Evolutionary conservation across 345 rosid species (phyloP).

Genomic region (Bruguiera parviflora): DNA sequence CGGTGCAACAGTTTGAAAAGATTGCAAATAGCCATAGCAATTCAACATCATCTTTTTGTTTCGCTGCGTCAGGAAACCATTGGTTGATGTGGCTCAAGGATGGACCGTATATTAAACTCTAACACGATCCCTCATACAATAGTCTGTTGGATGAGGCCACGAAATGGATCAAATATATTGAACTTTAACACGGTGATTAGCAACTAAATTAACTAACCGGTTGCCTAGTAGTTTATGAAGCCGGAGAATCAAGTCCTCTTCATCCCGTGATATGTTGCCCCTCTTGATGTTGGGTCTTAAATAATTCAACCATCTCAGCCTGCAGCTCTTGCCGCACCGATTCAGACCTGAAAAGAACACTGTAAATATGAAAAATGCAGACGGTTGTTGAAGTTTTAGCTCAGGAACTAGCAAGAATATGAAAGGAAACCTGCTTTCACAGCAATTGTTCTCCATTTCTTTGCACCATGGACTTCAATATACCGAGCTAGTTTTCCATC

Average conservation of each 20-base stretch:
- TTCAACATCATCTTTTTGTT: too few relatives aligned
- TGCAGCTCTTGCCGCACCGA: conserved; percentile 61
- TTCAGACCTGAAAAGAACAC: conserved; percentile 38
- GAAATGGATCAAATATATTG: too few relatives aligned
- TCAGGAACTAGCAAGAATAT: neutral
- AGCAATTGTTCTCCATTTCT: conserved; percentile 54
- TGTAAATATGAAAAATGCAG: neutral
- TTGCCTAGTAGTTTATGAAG: conserved; percentile 59
- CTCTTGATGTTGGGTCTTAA: conserved; percentile 60
- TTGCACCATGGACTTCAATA: conserved; percentile 52
- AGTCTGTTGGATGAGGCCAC: too few relatives aligned
- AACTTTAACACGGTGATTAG: too few relatives aligned
- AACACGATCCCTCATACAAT: too few relatives aligned
- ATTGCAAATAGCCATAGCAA: neutral
- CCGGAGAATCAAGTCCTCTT: conserved; percentile 55
- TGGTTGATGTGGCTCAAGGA: too few relatives aligned
- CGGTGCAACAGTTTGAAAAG: too few relatives aligned
- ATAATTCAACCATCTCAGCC: conserved; percentile 64
- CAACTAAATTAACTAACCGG: conserved; percentile 25
- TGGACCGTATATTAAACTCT: too few relatives aligned
- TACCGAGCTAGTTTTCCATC: conserved; percentile 43
- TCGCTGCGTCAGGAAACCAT: too few relatives aligned
- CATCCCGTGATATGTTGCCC: conserved; percentile 58
- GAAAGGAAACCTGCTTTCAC: conserved; percentile 42
- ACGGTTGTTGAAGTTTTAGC: neutral